A percentile compares a stretch with the other conserved stretches of the same genome.
Evolutionary conservation across 2,329 filamentous ascomycete genomes (phyloP).

Genomic region (Sclerotinia subarctica): DNA sequence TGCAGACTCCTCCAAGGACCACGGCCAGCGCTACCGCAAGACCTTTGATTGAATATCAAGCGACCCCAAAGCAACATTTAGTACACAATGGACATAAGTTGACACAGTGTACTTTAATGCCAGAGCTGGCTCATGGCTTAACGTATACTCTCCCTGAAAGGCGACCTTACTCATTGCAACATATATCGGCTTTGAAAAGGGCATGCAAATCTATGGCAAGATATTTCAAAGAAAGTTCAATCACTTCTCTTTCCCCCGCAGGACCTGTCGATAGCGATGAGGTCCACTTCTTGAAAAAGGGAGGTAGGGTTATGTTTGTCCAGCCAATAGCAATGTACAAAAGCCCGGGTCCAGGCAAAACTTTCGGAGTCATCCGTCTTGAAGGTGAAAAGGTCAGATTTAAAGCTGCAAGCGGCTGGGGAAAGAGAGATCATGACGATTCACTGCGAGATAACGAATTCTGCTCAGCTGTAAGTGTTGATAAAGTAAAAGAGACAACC

Average conservation of each 20-base stretch:
- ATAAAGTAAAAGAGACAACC: background rate
- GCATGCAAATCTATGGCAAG: constrained; percentile 6
- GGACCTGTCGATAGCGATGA: background rate
- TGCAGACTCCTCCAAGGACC: background rate
- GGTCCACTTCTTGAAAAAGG: background rate
- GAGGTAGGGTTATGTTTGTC: background rate
- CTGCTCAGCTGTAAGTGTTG: constrained; percentile 4
- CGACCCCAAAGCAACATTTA: background rate
- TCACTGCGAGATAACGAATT: constrained; percentile 9
- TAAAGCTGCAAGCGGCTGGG: constrained; percentile 6
- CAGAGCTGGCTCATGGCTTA: constrained; percentile 8
- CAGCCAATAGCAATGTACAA: background rate
- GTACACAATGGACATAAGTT: background rate
- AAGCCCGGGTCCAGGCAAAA: background rate
- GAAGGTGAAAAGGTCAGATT: background rate
- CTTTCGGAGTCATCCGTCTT: constrained; percentile 2
- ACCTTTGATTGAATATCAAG: background rate
- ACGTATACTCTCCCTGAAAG: background rate
- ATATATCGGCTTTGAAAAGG: constrained; percentile 9
- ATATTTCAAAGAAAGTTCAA: background rate
- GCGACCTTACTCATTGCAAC: background rate
- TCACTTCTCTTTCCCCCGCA: background rate
- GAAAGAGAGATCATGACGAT: background rate
- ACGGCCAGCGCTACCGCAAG: background rate
- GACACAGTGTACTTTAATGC: constrained; percentile 8